phyloP scores from a whole-genome alignment of 2,329 filamentous ascomycete genomes.

The Corinectria fuckeliana region DNA sequence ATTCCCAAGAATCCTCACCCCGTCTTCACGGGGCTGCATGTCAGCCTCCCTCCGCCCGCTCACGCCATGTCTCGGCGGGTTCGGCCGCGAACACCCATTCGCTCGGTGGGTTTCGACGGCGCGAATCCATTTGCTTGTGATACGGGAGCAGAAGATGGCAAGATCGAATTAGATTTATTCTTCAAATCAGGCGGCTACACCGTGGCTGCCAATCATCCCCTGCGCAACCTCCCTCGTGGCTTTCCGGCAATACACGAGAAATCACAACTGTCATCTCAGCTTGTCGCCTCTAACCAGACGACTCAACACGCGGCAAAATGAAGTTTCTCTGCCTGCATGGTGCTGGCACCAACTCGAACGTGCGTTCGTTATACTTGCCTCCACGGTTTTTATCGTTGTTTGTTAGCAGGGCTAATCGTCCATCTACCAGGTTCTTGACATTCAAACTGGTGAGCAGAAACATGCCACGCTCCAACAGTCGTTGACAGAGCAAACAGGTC shows the following conservation, averaged over 20 bases:
- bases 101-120: background rate
- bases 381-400: background rate
- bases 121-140: background rate
- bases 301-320: background rate
- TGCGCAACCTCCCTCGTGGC: too few species aligned
- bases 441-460: background rate
- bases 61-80: background rate
- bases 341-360: background rate
- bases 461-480: background rate
- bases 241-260: too few species aligned
- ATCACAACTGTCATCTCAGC: too few species aligned
- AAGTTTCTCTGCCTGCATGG: slow-evolving; percentile 5
- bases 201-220: too few species aligned
- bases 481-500: background rate
- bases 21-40: background rate
- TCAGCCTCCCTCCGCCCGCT: background rate
- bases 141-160: too few species aligned
- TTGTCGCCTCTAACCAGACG: too few species aligned
- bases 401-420: background rate
- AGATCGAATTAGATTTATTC: too few species aligned
- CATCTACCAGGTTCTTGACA: background rate
- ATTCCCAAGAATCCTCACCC: background rate
- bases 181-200: too few species aligned
- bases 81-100: background rate
- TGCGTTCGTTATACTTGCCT: background rate